Evolutionary conservation across 345 rosid species (phyloP).

Genomic region (Eucalyptus cloeziana): DNA sequence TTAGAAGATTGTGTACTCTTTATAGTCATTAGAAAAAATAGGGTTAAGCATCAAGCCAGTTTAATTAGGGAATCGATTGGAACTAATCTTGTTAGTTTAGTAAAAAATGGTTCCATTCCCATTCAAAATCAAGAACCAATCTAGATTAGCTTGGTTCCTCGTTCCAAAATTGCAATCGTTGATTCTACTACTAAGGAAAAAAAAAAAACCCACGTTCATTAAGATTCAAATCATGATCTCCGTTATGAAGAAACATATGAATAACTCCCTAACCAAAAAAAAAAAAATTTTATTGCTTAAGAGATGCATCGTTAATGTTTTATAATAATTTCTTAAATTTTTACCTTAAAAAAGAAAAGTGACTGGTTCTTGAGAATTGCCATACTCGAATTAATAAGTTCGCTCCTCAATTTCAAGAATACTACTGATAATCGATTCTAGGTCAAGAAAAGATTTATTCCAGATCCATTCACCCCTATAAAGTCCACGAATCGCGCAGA

Average conservation of each 20-base stretch:
- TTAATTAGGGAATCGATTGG: neutral
- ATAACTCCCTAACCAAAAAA: neutral
- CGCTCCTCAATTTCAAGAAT: neutral
- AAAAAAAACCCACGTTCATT: neutral
- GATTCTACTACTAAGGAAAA: neutral
- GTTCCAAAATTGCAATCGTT: neutral
- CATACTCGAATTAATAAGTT: neutral
- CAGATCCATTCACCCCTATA: neutral
- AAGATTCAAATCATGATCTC: neutral
- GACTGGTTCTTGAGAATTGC: rapidly evolving
- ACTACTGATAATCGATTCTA: neutral
- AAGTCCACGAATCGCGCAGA: neutral
- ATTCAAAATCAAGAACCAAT: neutral
- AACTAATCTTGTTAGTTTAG: neutral
- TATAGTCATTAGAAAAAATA: neutral
- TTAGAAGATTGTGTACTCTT: neutral
- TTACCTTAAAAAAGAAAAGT: neutral
- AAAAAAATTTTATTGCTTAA: neutral
- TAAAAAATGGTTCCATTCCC: neutral
- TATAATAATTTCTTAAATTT: neutral
- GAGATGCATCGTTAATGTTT: neutral
- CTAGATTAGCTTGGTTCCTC: rapidly evolving
- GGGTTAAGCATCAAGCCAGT: neutral
- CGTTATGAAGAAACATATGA: neutral
- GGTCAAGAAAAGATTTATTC: rapidly evolving